Percentiles rank a stretch among this genome's conserved stretches.
Evolutionary conservation across 345 rosid genomes (phyloP).

Genomic region (Eucalyptus globulus): DNA sequence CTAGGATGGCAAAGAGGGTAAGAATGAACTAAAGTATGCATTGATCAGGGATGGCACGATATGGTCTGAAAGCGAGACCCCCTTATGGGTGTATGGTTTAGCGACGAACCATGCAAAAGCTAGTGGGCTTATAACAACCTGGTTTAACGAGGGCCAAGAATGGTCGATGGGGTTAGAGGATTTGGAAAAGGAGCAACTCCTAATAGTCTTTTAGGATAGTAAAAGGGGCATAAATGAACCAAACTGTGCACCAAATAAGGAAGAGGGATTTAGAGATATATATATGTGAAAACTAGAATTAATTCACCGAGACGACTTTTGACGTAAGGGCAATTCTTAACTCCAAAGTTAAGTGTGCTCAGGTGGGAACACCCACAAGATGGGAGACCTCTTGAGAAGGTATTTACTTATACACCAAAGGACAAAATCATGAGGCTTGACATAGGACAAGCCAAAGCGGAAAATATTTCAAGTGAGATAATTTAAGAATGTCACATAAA

Average conservation of each 20-base stretch:
- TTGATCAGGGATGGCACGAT: accelerated
- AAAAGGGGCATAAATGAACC: background rate
- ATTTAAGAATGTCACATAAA: background rate
- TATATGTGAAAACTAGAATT: background rate
- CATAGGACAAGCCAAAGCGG: background rate
- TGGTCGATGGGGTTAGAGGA: background rate
- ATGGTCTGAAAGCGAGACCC: background rate
- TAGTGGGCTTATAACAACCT: no score
- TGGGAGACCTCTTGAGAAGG: background rate
- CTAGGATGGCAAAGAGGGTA: background rate
- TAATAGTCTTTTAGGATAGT: background rate
- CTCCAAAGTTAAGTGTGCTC: background rate
- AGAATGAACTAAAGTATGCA: background rate
- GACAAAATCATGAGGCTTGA: background rate
- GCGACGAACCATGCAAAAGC: background rate
- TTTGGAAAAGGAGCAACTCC: background rate
- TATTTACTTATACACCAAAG: background rate
- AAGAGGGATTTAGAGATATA: no score
- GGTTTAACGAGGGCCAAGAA: background rate
- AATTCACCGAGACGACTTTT: no score
- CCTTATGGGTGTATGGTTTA: background rate
- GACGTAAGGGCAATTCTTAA: background rate
- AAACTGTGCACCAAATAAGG: no score
- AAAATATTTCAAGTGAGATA: background rate
- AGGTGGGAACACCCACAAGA: background rate